phyloP scores from a whole-genome alignment of 306 rosid species.

The Sechiopsis laciniata region DNA sequence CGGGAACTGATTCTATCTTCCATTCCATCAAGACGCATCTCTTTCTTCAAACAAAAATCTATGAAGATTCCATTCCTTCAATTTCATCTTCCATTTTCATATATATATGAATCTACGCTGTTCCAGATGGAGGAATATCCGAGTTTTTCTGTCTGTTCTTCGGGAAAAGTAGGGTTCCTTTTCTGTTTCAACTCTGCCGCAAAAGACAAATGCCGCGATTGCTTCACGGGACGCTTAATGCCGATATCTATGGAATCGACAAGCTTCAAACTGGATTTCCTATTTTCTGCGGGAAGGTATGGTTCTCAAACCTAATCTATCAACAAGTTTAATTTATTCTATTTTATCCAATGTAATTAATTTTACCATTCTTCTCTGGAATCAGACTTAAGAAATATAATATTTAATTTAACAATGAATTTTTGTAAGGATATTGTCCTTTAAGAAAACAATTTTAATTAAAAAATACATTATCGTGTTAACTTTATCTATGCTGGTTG shows the following conservation, averaged over 20 bases:
- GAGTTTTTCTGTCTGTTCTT: constrained; percentile 2
- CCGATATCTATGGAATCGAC: constrained; percentile 45
- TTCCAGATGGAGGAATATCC: constrained; percentile 5
- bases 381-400: background rate
- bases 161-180: background rate
- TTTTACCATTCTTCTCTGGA: background rate
- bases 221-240: constrained; percentile 63
- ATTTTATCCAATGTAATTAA: background rate
- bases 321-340: background rate
- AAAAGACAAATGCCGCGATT: constrained; percentile 36
- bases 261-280: constrained; percentile 36
- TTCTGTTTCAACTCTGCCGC: background rate
- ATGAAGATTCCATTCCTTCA: constrained; percentile 14
- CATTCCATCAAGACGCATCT: constrained; percentile 33
- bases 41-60: constrained; percentile 37
- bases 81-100: constrained; percentile 6
- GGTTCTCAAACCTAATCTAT: background rate
- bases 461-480: background rate
- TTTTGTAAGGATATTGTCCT: background rate
- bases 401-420: background rate
- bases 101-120: constrained; percentile 12
- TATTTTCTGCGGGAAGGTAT: constrained; percentile 37
- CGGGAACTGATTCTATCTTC: constrained; percentile 46
- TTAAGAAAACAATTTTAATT: background rate
- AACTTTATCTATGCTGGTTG: too few relatives aligned